phyloP scores from a whole-genome alignment of 179 eudicot species.

The Spergularia azorica region DNA sequence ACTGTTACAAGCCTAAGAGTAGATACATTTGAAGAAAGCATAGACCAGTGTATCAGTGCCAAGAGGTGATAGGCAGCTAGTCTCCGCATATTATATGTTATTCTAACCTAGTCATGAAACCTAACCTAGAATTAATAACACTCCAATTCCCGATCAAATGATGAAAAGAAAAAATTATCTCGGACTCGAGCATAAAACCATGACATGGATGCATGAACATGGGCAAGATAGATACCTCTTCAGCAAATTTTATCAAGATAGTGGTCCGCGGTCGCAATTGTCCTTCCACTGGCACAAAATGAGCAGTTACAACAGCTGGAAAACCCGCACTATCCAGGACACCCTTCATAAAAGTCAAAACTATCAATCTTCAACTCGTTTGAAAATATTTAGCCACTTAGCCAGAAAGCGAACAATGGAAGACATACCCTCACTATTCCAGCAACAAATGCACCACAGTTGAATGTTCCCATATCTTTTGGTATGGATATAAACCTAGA shows the following conservation, averaged over 20 bases:
- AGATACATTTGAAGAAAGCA: too few relatives aligned
- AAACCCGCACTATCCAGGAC: slow-evolving; percentile 95
- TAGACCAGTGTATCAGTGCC: too few relatives aligned
- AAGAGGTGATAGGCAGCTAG: too few relatives aligned
- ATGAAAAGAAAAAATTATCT: background rate
- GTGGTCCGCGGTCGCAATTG: slow-evolving; percentile 93
- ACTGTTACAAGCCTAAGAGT: too few relatives aligned
- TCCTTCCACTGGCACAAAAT: slow-evolving; percentile 98
- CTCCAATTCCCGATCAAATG: background rate
- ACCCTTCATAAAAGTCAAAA: slow-evolving; percentile 57
- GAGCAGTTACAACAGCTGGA: slow-evolving; percentile 98
- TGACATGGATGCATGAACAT: background rate
- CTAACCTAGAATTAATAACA: too few relatives aligned
- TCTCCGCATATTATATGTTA: too few relatives aligned
- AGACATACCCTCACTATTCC: slow-evolving; percentile 89
- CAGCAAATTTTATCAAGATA: slow-evolving; percentile 93
- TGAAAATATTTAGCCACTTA: background rate
- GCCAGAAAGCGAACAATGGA: background rate
- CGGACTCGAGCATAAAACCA: background rate
- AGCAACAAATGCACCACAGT: slow-evolving; percentile 99
- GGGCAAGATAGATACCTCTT: slow-evolving; percentile 64
- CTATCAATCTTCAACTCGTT: background rate
- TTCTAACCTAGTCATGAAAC: too few relatives aligned
- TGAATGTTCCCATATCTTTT: slow-evolving; percentile 98
- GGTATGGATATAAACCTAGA: slow-evolving; percentile 95